phyloP scores from a whole-genome alignment of 768 basidiomycete species.

The Suillus variegatus region DNA sequence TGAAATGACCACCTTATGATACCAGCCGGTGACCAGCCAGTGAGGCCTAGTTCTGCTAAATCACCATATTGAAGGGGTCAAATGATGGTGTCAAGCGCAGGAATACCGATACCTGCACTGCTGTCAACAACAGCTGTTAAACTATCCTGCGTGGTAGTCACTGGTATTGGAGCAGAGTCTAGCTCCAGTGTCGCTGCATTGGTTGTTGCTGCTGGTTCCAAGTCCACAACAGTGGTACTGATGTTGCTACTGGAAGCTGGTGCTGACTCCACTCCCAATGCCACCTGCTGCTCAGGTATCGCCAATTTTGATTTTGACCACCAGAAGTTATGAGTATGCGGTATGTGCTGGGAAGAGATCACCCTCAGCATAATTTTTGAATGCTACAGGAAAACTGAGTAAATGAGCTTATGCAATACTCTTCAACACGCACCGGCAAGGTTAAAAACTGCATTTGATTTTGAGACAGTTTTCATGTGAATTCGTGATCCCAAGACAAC shows the following conservation, averaged over 20 bases:
- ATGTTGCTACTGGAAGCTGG: background rate
- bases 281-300: background rate
- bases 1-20: constrained; percentile 55
- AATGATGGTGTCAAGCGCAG: constrained; percentile 30
- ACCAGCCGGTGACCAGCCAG: constrained; percentile 66
- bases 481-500: no score
- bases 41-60: constrained; percentile 66
- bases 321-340: constrained; percentile 30
- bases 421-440: no score
- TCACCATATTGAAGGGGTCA: constrained; percentile 70
- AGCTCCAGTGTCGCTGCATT: background rate
- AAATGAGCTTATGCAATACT: background rate
- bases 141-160: background rate
- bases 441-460: no score
- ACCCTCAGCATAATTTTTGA: constrained; percentile 10
- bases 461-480: no score
- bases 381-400: constrained; percentile 13
- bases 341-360: constrained; percentile 12
- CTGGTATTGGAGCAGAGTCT: background rate
- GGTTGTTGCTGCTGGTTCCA: background rate
- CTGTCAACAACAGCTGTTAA: background rate
- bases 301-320: constrained; percentile 28
- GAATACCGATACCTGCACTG: constrained; percentile 12
- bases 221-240: background rate
- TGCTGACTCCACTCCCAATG: constrained; percentile 10